Percentiles rank a stretch among this genome's conserved stretches.
Evolutionary conservation across 306 rosid genomes (phyloP).

Genomic region (Canavalia ensiformis): DNA sequence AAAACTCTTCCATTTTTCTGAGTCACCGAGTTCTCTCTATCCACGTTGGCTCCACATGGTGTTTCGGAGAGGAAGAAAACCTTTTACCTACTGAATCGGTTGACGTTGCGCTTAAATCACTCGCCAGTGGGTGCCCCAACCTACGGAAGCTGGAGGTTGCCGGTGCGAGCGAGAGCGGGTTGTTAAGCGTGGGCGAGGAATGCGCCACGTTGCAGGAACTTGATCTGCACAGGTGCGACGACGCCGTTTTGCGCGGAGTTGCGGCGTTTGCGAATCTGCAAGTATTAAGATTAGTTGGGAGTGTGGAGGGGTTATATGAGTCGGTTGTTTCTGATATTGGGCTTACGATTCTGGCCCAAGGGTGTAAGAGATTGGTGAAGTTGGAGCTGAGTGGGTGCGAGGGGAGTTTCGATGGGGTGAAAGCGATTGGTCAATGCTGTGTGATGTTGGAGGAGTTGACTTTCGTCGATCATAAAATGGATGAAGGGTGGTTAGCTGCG

Average conservation of each 20-base stretch:
- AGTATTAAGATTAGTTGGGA: slow-evolving; percentile 70
- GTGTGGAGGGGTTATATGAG: slow-evolving; percentile 62
- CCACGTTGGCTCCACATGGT: slow-evolving; percentile 25
- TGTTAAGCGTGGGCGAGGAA: slow-evolving; percentile 3
- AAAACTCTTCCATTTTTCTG: background rate
- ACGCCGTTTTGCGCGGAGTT: slow-evolving; percentile 40
- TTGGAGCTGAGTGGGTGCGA: slow-evolving; percentile 87
- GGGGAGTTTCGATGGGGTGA: slow-evolving; percentile 90
- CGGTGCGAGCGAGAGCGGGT: slow-evolving; percentile 27
- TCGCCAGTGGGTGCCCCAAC: slow-evolving; percentile 42
- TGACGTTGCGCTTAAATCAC: background rate
- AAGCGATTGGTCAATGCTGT: slow-evolving; percentile 90
- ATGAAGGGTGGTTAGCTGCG: slow-evolving; percentile 86
- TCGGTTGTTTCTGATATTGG: slow-evolving; percentile 84
- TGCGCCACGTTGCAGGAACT: slow-evolving; percentile 40
- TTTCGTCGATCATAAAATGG: slow-evolving; percentile 84
- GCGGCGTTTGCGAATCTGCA: slow-evolving; percentile 63
- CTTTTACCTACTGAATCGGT: slow-evolving; percentile 29
- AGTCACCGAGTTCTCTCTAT: slow-evolving; percentile 22
- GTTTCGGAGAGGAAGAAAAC: background rate
- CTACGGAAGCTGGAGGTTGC: slow-evolving; percentile 26
- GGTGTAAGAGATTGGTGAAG: slow-evolving; percentile 84
- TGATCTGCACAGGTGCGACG: slow-evolving; percentile 42
- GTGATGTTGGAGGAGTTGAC: slow-evolving; percentile 86
- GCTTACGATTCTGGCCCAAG: slow-evolving; percentile 85